phyloP scores from a whole-genome alignment of 2,329 filamentous ascomycete species.

The Colletotrichum scovillei region DNA sequence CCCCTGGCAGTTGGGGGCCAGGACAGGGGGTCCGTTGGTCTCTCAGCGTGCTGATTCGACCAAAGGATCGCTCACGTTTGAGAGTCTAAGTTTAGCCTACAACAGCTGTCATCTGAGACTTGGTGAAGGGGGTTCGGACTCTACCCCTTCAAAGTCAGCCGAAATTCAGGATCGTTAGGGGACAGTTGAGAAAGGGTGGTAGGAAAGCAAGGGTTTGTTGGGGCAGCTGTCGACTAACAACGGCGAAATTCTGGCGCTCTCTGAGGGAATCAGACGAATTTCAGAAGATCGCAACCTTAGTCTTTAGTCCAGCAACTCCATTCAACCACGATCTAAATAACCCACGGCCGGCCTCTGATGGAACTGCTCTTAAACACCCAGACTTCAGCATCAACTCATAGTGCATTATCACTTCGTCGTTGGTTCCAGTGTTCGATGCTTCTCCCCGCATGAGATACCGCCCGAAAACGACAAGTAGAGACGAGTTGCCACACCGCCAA shows the following conservation, averaged over 20 bases:
- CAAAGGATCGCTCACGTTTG: conserved; percentile 6
- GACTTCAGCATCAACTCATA: no score
- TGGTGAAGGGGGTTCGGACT: neutral
- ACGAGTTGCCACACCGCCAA: conserved; percentile 28
- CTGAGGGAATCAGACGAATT: no score
- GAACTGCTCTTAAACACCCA: neutral
- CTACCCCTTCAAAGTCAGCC: neutral
- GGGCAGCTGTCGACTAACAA: no score
- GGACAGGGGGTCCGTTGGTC: neutral
- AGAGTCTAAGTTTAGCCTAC: conserved; percentile 31
- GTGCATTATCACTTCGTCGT: no score
- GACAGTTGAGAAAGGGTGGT: neutral
- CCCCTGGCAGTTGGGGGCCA: neutral
- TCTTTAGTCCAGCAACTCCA: no score
- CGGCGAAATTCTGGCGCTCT: no score
- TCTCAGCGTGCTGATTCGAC: neutral
- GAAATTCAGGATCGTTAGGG: neutral
- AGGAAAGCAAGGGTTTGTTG: neutral
- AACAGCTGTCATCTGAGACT: conserved; percentile 33
- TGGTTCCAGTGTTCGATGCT: neutral
- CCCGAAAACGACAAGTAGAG: conserved; percentile 24
- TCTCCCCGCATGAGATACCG: conserved; percentile 10
- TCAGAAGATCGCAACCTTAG: no score
- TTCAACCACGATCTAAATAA: no score
- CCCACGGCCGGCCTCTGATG: no score